Conservation (phyloP, 1,284 basidiomycete genomes). For the Hortiboletus rubellus region DNA sequence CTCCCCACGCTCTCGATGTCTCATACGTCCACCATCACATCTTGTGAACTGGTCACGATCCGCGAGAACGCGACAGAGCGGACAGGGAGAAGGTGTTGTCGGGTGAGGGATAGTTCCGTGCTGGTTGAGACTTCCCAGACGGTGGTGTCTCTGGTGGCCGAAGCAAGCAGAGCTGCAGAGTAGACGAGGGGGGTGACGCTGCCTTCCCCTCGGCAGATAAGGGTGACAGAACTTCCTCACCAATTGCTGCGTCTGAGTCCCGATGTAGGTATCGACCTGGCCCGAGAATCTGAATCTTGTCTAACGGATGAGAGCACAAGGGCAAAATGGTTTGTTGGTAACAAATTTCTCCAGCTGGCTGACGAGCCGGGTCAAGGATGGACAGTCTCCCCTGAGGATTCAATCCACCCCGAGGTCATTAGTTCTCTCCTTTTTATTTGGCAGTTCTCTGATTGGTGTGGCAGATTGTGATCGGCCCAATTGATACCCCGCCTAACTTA, state of each 20-base stretch:
- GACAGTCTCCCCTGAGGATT: no score
- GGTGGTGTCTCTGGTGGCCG: slow-evolving; percentile 38
- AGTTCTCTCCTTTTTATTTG: no score
- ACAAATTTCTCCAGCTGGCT: no score
- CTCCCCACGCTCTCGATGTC: slow-evolving; percentile 31
- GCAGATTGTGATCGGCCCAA: no score
- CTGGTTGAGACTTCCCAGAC: slow-evolving; percentile 31
- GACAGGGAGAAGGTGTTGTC: slow-evolving; percentile 28
- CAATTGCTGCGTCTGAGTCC: slow-evolving; percentile 22
- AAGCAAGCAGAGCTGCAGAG: slow-evolving; percentile 35
- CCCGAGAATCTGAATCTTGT: slow-evolving; percentile 34
- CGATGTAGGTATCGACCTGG: slow-evolving; percentile 30
- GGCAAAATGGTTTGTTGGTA: slow-evolving; percentile 18
- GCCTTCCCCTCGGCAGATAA: slow-evolving; percentile 22
- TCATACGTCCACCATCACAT: slow-evolving; percentile 32
- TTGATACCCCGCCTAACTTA: no score
- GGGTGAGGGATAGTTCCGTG: slow-evolving; percentile 24
- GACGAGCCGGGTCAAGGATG: no score
- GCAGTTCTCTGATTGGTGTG: no score
- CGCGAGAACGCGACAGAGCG: slow-evolving; percentile 29
- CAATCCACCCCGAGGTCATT: no score
- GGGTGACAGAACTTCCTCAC: slow-evolving; percentile 15
- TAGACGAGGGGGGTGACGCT: slow-evolving; percentile 37
- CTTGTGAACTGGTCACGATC: slow-evolving; percentile 29
- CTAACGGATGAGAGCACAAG: slow-evolving; percentile 30